Evolutionary conservation across 768 basidiomycete genomes (phyloP).

Genomic region (Kockovaella imperatae): DNA sequence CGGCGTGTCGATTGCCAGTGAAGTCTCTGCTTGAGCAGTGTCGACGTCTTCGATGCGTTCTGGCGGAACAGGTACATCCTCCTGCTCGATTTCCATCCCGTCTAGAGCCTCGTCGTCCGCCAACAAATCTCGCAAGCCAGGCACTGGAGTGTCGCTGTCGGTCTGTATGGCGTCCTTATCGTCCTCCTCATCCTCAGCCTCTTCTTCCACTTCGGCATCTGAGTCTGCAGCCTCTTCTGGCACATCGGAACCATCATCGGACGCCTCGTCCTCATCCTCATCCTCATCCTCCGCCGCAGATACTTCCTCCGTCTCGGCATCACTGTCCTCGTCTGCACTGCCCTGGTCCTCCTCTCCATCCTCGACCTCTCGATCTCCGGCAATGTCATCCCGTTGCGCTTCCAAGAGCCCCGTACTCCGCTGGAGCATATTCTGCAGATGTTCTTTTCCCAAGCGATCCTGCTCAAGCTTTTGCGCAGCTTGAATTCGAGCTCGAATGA

Average conservation of each 20-base stretch:
- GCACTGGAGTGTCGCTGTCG: no score
- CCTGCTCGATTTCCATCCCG: no score
- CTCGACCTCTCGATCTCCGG: constrained; percentile 39
- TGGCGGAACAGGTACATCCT: no score
- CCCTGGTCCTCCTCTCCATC: constrained; percentile 13
- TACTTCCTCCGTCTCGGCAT: not conserved
- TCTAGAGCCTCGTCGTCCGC: no score
- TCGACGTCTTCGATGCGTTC: no score
- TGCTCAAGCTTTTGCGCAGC: constrained; percentile 66
- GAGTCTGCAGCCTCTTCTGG: constrained; percentile 8
- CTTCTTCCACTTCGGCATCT: constrained; percentile 1
- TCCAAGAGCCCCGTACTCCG: constrained; percentile 80
- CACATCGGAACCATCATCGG: constrained; percentile 6
- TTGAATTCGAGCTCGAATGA: constrained; percentile 47
- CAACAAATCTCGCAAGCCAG: no score
- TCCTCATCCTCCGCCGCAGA: constrained; percentile 17
- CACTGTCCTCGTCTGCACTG: constrained; percentile 1
- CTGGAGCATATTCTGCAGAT: constrained; percentile 81
- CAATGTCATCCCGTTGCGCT: constrained; percentile 68
- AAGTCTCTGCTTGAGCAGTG: no score
- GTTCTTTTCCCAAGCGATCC: constrained; percentile 66
- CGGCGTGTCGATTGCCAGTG: no score
- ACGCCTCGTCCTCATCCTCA: constrained; percentile 39
- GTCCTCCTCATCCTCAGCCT: not conserved
- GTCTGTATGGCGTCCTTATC: no score